Percentiles rank a stretch among this genome's conserved stretches.
These are phyloP conservation scores for Fusarium phyllophilum DNA, from an alignment of 2,329 filamentous ascomycete genomes.

Conservation along the genomic window DNA sequence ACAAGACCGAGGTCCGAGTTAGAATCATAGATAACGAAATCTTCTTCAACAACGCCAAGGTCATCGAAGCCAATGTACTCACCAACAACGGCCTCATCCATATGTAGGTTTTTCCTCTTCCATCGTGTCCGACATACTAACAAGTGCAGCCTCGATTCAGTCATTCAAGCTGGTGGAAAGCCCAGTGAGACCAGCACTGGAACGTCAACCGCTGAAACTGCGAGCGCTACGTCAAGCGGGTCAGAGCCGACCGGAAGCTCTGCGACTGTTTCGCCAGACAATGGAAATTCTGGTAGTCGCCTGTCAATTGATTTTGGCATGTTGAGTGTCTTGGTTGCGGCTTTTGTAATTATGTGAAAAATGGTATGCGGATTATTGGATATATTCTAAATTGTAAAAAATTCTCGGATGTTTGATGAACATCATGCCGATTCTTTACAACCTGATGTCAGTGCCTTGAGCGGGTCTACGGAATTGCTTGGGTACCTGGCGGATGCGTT, in stretches of 20 bases:
- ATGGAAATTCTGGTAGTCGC: not conserved
- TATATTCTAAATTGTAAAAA: not conserved
- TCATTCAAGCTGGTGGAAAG: not conserved
- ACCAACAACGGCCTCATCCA: conserved; percentile 40
- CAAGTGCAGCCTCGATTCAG: not conserved
- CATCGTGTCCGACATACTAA: not conserved
- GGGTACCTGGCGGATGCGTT: not conserved
- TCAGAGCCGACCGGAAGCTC: not conserved
- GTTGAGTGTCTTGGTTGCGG: conserved; percentile 1
- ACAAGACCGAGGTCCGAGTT: conserved; percentile 26
- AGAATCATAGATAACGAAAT: conserved; percentile 25
- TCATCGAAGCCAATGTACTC: conserved; percentile 33
- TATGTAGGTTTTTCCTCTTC: not conserved
- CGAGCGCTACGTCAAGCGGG: not conserved
- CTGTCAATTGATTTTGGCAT: not conserved
- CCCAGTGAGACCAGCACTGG: not conserved
- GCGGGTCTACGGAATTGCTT: accelerated
- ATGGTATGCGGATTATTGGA: accelerated
- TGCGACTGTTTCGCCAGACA: not conserved
- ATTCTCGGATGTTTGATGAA: accelerated
- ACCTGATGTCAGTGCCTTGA: not conserved
- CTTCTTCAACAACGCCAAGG: conserved; percentile 40
- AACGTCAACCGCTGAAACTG: not conserved
- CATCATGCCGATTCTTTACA: not conserved
- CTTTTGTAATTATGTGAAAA: not conserved